Conservation (phyloP, 2,329 filamentous ascomycete genomes). For the Aspergillus persii region DNA sequence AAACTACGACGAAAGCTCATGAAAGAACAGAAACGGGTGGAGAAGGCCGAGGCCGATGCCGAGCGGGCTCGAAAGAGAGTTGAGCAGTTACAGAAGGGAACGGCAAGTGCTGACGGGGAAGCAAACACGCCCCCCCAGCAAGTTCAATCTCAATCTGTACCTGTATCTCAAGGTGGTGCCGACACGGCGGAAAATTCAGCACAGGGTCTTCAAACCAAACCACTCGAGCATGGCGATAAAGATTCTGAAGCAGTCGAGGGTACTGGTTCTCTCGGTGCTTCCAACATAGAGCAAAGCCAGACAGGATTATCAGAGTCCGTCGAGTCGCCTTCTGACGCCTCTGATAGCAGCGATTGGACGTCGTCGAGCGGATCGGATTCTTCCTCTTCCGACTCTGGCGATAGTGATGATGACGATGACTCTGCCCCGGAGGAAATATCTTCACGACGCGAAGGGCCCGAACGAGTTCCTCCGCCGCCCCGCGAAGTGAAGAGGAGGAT, state of each 20-base stretch:
- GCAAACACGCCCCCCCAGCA: background rate
- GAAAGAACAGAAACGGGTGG: slow-evolving; percentile 60
- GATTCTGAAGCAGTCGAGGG: background rate
- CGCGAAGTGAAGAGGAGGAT: slow-evolving; percentile 32
- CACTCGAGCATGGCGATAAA: background rate
- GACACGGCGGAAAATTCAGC: background rate
- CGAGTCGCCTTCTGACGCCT: slow-evolving; percentile 17
- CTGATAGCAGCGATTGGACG: slow-evolving; percentile 36
- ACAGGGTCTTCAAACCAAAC: background rate
- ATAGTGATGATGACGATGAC: slow-evolving; percentile 30
- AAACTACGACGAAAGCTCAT: slow-evolving; percentile 52
- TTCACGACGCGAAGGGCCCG: slow-evolving; percentile 40
- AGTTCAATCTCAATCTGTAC: background rate
- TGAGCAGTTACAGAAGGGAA: slow-evolving; percentile 31
- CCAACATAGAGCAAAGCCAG: background rate
- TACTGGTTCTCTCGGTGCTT: background rate
- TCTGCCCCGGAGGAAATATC: slow-evolving; percentile 43
- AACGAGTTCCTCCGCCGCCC: slow-evolving; percentile 38
- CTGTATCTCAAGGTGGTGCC: background rate
- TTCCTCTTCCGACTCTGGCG: slow-evolving; percentile 24
- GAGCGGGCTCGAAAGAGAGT: slow-evolving; percentile 37
- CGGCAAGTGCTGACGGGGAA: slow-evolving; percentile 10
- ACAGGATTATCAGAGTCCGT: slow-evolving; percentile 3
- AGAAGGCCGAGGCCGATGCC: slow-evolving; percentile 45
- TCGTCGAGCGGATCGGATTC: slow-evolving; percentile 37